A percentile compares a stretch with the other conserved stretches of the same genome.
Conservation (phyloP, 164 flowering plant species). For the Magnolia changhungtana region DNA sequence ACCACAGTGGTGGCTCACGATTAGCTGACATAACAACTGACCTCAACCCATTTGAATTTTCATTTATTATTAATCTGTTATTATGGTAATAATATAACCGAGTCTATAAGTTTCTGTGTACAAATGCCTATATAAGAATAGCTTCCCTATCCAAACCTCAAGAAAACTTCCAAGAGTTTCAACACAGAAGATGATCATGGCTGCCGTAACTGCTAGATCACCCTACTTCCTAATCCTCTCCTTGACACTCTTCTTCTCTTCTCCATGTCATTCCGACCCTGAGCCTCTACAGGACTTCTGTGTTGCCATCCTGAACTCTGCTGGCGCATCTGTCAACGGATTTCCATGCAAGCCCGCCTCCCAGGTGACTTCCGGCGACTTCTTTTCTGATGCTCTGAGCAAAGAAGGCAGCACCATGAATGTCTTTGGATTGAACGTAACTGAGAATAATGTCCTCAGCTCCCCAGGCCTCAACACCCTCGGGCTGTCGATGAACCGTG, state of each 20-base stretch:
- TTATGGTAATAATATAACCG: neutral
- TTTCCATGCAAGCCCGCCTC: constrained; percentile 65
- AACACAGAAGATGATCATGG: neutral
- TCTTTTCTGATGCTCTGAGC: constrained; percentile 54
- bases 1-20: no score
- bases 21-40: no score
- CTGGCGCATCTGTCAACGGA: constrained; percentile 38
- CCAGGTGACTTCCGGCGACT: constrained; percentile 45
- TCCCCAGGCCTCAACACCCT: constrained; percentile 71
- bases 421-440: constrained; percentile 28
- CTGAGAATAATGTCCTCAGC: constrained; percentile 43
- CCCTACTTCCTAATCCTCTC: constrained; percentile 6
- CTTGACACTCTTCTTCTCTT: constrained; percentile 21
- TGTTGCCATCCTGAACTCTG: constrained; percentile 33
- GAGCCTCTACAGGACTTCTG: constrained; percentile 72
- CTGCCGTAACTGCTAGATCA: neutral
- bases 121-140: neutral
- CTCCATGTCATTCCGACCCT: constrained; percentile 38
- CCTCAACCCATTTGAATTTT: neutral
- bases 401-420: constrained; percentile 44
- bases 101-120: neutral
- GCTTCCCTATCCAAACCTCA: neutral
- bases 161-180: no score
- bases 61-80: neutral
- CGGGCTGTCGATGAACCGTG: constrained; percentile 63